Conservation (phyloP, 108 stramenopile genomes). For the Mediolabrus comicus region DNA sequence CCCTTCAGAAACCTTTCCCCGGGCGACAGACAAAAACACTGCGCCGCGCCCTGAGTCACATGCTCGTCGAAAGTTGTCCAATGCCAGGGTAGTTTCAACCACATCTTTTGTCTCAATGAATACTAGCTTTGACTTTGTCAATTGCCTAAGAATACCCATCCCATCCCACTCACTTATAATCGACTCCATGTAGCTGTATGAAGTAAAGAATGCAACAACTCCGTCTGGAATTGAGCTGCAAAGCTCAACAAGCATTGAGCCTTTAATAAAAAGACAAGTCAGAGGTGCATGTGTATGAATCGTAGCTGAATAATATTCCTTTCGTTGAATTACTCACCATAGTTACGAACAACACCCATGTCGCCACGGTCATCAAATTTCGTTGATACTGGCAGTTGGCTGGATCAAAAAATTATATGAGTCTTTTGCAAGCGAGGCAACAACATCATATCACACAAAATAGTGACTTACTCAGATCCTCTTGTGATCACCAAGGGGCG, state of each 20-base stretch:
- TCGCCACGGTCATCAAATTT: conserved; percentile 91
- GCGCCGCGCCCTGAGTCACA: conserved; percentile 98
- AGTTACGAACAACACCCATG: conserved; percentile 89
- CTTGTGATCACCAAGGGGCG: conserved; percentile 95
- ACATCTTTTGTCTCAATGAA: conserved; percentile 99
- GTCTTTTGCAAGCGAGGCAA: too few species aligned
- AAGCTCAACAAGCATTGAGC: conserved; percentile 89
- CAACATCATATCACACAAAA: too few species aligned
- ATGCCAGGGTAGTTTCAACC: conserved; percentile 96
- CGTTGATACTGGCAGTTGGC: conserved; percentile 86
- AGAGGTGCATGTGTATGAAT: not conserved
- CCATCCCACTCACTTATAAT: conserved; percentile 95
- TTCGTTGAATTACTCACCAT: conserved; percentile 47
- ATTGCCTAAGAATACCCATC: conserved; percentile 84
- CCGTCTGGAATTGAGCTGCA: conserved; percentile 94
- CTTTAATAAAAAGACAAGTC: conserved; percentile 31
- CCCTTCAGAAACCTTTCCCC: conserved; percentile 99
- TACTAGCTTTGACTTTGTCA: conserved; percentile 93
- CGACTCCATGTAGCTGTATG: conserved; percentile 97
- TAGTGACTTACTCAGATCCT: too few species aligned
- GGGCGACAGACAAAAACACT: conserved; percentile 97
- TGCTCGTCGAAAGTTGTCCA: conserved; percentile 96
- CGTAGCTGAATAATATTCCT: not conserved
- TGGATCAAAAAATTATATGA: too few species aligned
- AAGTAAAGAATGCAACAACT: conserved; percentile 97